Conservation (phyloP, 225 moss, liverwort and hornwort species). For the Polytrichum commune region DNA sequence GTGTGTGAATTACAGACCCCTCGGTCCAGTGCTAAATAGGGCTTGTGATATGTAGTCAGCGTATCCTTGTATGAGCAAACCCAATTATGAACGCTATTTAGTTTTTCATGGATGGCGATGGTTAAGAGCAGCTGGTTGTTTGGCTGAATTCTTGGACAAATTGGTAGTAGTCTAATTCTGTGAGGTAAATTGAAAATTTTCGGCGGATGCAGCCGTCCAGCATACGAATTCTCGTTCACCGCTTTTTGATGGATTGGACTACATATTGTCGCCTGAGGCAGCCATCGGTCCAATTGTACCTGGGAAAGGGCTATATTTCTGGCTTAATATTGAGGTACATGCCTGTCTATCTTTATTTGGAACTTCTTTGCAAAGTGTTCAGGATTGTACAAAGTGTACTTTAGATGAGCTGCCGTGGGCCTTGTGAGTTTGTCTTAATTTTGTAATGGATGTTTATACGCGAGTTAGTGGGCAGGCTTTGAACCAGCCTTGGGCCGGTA, state of each 20-base stretch:
- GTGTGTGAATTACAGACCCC: too few relatives aligned
- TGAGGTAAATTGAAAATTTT: not conserved
- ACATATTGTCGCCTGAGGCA: slow-evolving; percentile 25
- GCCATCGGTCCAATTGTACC: fast-evolving
- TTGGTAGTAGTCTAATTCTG: not conserved
- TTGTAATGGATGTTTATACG: too few relatives aligned
- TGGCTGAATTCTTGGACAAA: too few relatives aligned
- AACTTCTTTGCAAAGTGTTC: not conserved
- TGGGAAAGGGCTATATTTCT: not conserved
- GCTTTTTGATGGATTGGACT: slow-evolving; percentile 14
- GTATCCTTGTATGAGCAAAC: too few relatives aligned
- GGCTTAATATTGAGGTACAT: slow-evolving; percentile 81
- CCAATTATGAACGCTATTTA: too few relatives aligned
- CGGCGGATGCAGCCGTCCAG: slow-evolving; percentile 66
- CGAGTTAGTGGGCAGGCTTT: too few relatives aligned
- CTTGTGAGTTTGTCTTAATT: not conserved
- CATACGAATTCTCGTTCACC: slow-evolving; percentile 17
- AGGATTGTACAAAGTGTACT: not conserved
- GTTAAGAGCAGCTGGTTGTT: too few relatives aligned
- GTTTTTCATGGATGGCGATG: too few relatives aligned
- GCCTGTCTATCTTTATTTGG: not conserved
- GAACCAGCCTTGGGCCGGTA: too few relatives aligned
- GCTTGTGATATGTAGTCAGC: too few relatives aligned
- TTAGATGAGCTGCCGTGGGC: not conserved
- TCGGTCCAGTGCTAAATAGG: too few relatives aligned